Percentiles rank a stretch among this genome's conserved stretches.
phyloP scores from a whole-genome alignment of 805 yeast species.

The Hanseniaspora thailandica region DNA sequence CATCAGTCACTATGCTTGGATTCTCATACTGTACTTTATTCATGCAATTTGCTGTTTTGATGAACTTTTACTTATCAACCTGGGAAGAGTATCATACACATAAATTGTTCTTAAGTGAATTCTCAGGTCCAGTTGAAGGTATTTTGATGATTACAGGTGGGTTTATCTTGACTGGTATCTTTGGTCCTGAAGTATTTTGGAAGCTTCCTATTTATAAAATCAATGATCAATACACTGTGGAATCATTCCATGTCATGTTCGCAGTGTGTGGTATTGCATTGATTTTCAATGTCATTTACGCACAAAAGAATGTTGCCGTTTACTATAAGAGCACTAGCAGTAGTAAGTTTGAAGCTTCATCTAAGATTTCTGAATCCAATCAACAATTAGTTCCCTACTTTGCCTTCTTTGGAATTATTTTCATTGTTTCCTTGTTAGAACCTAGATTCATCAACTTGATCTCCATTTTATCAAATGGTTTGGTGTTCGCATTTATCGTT shows the following conservation, averaged over 20 bases:
- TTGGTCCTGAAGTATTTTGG: constrained; percentile 61
- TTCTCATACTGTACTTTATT: constrained; percentile 48
- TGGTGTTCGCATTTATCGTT: constrained; percentile 71
- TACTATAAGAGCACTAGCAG: constrained; percentile 33
- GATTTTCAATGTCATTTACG: constrained; percentile 56
- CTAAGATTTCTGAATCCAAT: constrained; percentile 28
- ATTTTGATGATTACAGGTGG: constrained; percentile 49
- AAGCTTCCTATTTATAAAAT: constrained; percentile 30
- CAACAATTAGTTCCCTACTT: constrained; percentile 60
- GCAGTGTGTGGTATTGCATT: constrained; percentile 50
- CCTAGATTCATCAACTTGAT: constrained; percentile 45
- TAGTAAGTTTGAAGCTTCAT: constrained; percentile 23
- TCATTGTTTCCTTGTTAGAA: constrained; percentile 37
- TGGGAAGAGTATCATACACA: constrained; percentile 96
- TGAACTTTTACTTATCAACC: constrained; percentile 78
- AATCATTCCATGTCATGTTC: constrained; percentile 36
- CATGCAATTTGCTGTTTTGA: constrained; percentile 60
- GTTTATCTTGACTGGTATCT: constrained; percentile 50
- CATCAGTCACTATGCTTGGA: constrained; percentile 68
- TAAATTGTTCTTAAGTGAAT: constrained; percentile 58
- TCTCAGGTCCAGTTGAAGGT: constrained; percentile 95
- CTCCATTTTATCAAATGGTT: constrained; percentile 56
- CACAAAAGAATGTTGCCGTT: constrained; percentile 46
- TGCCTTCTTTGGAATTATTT: constrained; percentile 39
- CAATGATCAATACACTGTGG: constrained; percentile 28